phyloP scores from a whole-genome alignment of 495 filamentous ascomycete genomes.

The Penicillium cataractarum region DNA sequence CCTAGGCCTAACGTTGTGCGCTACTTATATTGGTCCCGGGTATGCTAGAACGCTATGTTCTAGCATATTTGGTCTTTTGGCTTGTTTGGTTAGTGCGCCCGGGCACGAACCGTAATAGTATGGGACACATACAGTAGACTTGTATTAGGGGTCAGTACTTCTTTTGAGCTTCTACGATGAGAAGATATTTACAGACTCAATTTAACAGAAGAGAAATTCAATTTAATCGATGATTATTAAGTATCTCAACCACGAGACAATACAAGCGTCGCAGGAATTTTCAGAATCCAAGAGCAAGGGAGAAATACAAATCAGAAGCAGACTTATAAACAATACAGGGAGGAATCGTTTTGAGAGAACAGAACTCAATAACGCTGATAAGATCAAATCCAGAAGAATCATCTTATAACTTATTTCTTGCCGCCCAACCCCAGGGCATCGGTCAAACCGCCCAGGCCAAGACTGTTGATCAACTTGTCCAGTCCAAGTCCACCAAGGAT shows the following conservation, averaged over 20 bases:
- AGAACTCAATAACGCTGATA: not conserved
- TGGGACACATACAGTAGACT: too few species aligned
- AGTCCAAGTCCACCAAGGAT: constrained; percentile 81
- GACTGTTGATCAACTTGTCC: constrained; percentile 71
- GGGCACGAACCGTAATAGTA: too few species aligned
- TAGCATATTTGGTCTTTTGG: too few species aligned
- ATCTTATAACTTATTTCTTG: constrained; percentile 23
- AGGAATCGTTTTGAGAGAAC: not conserved
- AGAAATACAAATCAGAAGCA: not conserved
- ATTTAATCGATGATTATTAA: not conserved
- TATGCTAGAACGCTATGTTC: too few species aligned
- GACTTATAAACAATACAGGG: not conserved
- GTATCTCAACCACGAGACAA: constrained; percentile 1
- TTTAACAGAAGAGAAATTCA: not conserved
- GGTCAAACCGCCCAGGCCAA: constrained; percentile 68
- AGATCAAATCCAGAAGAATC: not conserved
- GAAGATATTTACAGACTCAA: not conserved
- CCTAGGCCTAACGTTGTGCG: too few species aligned
- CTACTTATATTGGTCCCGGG: too few species aligned
- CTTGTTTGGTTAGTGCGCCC: too few species aligned
- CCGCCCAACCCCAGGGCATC: constrained; percentile 57
- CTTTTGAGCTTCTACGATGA: not conserved
- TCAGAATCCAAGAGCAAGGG: not conserved
- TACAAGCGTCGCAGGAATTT: not conserved
- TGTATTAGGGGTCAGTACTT: not conserved